Evolutionary conservation across 805 yeast genomes (phyloP), one percentile per base, ranked within the genome.

Genomic region (Kluyveromyces lactis): DNA sequence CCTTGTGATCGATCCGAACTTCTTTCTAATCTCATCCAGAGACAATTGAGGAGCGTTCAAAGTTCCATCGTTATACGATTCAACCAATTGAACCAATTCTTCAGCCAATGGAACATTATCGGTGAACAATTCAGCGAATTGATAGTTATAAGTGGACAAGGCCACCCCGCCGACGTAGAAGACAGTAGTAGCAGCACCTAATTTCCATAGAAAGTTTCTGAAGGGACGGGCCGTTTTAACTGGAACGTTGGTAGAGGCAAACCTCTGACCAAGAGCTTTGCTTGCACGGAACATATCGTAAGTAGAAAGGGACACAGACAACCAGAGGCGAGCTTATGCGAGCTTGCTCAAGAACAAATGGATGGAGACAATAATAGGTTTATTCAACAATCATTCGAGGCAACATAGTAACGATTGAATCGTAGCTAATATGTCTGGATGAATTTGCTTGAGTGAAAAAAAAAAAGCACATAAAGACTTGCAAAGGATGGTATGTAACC

Each of bases 41-140:
- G 55, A 43, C 40, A 50, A 33, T 15, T 46, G 47, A 11, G 46
- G 43, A 21, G 49, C 39, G 23, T 44, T 42, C 39, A 43, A 33
- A 4, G 49, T 39, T 11, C 41, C 48, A 34, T 51, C 48, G 36
- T 50, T 43, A 23, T 56, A 50, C 8, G 60, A 63, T 47, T 79
- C 84, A 38, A 72, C 63, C 7, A 56, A 50, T 39, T 75, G 73
- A 23, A 80, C 69, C 23, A 73, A 60, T 17, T 61, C 59, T 49
- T 77, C 82, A 28, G 78, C 84, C 37, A 71, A 67, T 15, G 92
- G 92, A 33, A 81, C 73, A 42, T 72, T 72, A 47, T 78, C 79
- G 17, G 77, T 67, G 58, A 78, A 81, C 33, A 67, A 47, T 48
- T 81, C 85, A 48, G 75, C 79, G 55, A 79, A 70, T 13, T 73